Conservation (phyloP, 352 stramenopile genomes). For the Phytophthora cajani region DNA sequence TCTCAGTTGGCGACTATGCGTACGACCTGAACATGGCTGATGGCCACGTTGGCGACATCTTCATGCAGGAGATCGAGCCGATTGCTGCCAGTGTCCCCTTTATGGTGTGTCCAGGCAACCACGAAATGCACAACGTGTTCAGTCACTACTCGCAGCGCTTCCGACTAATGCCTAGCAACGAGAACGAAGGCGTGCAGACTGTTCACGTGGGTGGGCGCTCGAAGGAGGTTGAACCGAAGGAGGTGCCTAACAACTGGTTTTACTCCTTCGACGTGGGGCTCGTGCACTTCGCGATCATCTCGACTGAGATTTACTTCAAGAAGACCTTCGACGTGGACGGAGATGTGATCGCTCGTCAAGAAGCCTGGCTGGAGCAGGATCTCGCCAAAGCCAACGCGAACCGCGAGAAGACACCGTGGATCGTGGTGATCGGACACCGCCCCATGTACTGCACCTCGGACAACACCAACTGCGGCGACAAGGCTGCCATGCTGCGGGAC, state of each 20-base stretch:
- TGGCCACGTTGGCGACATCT: constrained; percentile 87
- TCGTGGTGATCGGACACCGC: constrained; percentile 86
- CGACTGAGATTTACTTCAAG: constrained; percentile 91
- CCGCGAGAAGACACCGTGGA: constrained; percentile 70
- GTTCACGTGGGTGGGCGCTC: constrained; percentile 47
- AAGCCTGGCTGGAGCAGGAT: constrained; percentile 72
- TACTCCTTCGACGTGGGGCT: constrained; percentile 89
- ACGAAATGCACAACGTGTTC: constrained; percentile 89
- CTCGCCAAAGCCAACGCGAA: constrained; percentile 70
- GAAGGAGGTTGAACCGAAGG: constrained; percentile 27
- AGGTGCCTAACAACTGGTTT: constrained; percentile 90
- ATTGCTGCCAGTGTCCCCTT: constrained; percentile 87
- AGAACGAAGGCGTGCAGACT: constrained; percentile 67
- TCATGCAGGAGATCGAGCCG: constrained; percentile 90
- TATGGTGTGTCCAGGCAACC: constrained; percentile 92
- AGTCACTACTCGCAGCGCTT: constrained; percentile 90
- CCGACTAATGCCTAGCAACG: constrained; percentile 83
- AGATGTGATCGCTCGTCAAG: constrained; percentile 61
- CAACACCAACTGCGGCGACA: constrained; percentile 69
- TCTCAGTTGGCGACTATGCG: constrained; percentile 91
- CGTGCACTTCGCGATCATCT: constrained; percentile 88
- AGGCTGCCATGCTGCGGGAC: constrained; percentile 63
- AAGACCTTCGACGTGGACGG: constrained; percentile 59
- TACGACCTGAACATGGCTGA: constrained; percentile 88
- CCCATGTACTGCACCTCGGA: constrained; percentile 92